Conservation (phyloP, 257 asterid species). For the Capsicum rhomboideum region DNA sequence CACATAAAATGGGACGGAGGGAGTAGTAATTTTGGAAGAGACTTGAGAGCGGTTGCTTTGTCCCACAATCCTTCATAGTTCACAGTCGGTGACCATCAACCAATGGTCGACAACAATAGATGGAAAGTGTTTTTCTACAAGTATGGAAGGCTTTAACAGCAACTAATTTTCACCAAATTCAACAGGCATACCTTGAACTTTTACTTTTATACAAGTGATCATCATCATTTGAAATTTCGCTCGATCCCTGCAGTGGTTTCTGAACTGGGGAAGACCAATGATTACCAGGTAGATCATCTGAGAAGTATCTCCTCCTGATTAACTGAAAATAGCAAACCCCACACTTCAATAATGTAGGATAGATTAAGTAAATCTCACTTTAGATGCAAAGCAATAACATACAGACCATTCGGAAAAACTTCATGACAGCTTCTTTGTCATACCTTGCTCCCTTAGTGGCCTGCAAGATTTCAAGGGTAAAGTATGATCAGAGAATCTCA, state of each 20-base stretch:
- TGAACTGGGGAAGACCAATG: slow-evolving; percentile 56
- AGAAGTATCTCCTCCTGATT: slow-evolving; percentile 94
- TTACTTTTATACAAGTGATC: slow-evolving; percentile 53
- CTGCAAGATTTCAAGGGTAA: slow-evolving; percentile 27
- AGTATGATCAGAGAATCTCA: neutral
- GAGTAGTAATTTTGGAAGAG: neutral
- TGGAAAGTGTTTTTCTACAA: neutral
- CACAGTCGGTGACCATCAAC: neutral
- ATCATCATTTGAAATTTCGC: slow-evolving; percentile 71
- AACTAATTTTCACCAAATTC: neutral
- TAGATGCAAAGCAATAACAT: neutral
- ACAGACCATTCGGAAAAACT: slow-evolving; percentile 78
- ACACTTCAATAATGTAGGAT: slow-evolving; percentile 10
- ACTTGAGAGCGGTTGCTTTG: neutral
- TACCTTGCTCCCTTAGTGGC: slow-evolving; percentile 96
- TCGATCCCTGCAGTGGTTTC: slow-evolving; percentile 37
- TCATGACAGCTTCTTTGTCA: slow-evolving; percentile 88
- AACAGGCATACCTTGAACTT: slow-evolving; percentile 20
- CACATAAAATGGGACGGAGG: no score
- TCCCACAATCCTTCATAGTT: neutral
- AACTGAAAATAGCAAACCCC: slow-evolving; percentile 39
- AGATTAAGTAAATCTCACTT: neutral
- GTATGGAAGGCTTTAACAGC: neutral
- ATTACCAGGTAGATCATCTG: slow-evolving; percentile 75
- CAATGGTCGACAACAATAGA: neutral